These are phyloP conservation scores for Leucocoprinus birnbaumii DNA, from an alignment of 768 basidiomycete species.

Conservation along the genomic window DNA sequence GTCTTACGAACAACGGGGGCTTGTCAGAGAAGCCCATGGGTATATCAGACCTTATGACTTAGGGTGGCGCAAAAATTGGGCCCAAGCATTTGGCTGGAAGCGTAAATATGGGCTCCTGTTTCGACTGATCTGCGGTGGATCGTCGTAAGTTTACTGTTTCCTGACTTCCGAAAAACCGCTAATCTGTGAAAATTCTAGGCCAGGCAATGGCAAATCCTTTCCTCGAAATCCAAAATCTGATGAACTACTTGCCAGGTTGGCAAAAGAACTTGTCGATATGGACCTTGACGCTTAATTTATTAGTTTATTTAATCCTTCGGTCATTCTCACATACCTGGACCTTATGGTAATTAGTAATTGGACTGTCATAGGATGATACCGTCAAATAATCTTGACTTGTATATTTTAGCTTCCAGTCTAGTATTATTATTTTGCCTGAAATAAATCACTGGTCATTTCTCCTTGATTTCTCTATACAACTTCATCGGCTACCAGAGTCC, in stretches of 20 bases:
- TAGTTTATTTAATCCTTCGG: background rate
- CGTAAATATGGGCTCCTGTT: conserved; percentile 48
- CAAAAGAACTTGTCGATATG: conserved; percentile 52
- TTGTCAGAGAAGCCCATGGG: conserved; percentile 63
- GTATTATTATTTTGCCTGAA: too few species aligned
- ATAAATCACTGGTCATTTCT: too few species aligned
- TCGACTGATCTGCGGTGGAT: conserved; percentile 59
- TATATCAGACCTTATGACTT: conserved; percentile 66
- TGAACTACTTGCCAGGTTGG: conserved; percentile 62
- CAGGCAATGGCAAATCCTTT: conserved; percentile 67
- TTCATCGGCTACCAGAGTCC: too few species aligned
- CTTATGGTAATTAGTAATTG: background rate
- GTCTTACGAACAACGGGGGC: conserved; percentile 56
- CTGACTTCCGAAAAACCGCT: background rate
- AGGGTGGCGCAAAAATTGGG: conserved; percentile 71
- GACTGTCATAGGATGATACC: background rate
- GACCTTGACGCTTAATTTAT: conserved; percentile 43
- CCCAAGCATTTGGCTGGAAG: conserved; percentile 63
- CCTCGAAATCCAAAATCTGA: conserved; percentile 69
- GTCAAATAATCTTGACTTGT: too few species aligned
- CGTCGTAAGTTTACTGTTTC: conserved; percentile 44
- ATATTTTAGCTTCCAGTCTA: too few species aligned
- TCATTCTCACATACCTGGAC: background rate
- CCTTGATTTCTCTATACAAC: too few species aligned
- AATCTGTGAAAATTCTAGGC: conserved; percentile 26